Evolutionary conservation across 2,329 filamentous ascomycete genomes (phyloP).

Genomic region (Aspergillus sp.): DNA sequence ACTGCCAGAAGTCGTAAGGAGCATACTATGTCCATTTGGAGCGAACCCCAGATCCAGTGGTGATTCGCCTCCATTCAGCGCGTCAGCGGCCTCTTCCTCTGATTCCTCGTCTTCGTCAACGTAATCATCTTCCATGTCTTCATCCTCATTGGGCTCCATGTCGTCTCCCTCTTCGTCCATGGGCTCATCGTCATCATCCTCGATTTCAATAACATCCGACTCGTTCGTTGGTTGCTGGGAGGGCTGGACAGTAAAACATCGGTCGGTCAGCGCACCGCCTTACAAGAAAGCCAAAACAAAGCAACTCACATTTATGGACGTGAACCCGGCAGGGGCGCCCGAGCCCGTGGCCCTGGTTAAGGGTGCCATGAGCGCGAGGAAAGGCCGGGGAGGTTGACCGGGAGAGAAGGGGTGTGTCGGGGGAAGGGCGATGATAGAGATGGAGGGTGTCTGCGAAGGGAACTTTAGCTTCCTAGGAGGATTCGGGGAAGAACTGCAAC

Average conservation of each 20-base stretch:
- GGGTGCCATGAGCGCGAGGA: slow-evolving; percentile 40
- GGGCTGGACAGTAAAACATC: slow-evolving; percentile 21
- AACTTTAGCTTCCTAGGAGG: slow-evolving; percentile 8
- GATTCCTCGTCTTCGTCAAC: slow-evolving; percentile 29
- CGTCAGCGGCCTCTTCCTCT: slow-evolving; percentile 30
- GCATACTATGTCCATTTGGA: slow-evolving; percentile 24
- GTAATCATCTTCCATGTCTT: slow-evolving; percentile 33
- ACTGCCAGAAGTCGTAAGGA: neutral
- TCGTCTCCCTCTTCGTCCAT: slow-evolving; percentile 20
- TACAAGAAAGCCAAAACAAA: slow-evolving; percentile 14
- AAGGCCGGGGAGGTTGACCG: neutral
- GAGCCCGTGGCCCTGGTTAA: slow-evolving; percentile 38
- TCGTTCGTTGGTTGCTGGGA: slow-evolving; percentile 23
- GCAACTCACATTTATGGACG: slow-evolving; percentile 30
- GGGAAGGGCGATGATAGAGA: neutral
- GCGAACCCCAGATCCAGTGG: slow-evolving; percentile 18
- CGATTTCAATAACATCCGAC: slow-evolving; percentile 44
- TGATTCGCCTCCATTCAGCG: slow-evolving; percentile 31
- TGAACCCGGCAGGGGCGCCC: slow-evolving; percentile 24
- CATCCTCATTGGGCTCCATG: slow-evolving; percentile 25
- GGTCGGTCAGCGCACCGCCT: slow-evolving; percentile 15
- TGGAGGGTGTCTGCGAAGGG: neutral
- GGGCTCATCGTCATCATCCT: slow-evolving; percentile 35
- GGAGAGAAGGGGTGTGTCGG: neutral
- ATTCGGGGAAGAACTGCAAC: slow-evolving; percentile 26